Evolutionary conservation across 1,139 yeast species (phyloP).

Genomic region (Hanseniaspora gamundiae): DNA sequence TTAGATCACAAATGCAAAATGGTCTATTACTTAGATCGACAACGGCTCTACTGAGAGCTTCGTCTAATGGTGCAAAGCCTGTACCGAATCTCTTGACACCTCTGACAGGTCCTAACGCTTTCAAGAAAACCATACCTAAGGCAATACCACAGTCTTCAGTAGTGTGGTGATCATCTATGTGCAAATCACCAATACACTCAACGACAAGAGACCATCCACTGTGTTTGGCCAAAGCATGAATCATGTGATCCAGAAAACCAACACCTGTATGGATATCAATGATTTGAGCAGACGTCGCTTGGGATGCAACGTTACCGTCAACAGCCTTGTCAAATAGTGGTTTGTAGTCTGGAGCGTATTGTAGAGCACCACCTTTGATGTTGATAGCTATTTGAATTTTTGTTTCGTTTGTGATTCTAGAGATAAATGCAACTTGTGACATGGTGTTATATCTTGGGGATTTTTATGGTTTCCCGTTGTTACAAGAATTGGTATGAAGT

Average conservation of each 20-base stretch:
- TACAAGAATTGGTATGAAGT: not conserved
- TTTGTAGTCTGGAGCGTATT: constrained; percentile 30
- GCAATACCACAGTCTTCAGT: constrained; percentile 94
- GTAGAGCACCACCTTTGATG: constrained; percentile 62
- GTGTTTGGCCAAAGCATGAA: constrained; percentile 93
- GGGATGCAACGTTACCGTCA: constrained; percentile 38
- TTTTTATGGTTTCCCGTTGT: not conserved
- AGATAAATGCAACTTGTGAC: constrained; percentile 35
- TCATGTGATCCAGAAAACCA: constrained; percentile 94
- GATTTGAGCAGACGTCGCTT: constrained; percentile 44
- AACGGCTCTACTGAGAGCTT: constrained; percentile 88
- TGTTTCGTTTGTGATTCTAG: constrained; percentile 82
- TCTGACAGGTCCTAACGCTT: constrained; percentile 77
- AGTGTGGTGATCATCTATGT: constrained; percentile 94
- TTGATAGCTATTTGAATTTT: constrained; percentile 77
- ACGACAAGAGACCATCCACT: constrained; percentile 89
- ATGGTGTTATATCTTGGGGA: not conserved
- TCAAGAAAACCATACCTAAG: constrained; percentile 76
- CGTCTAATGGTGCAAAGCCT: constrained; percentile 93
- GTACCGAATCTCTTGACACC: constrained; percentile 92
- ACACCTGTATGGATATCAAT: constrained; percentile 82
- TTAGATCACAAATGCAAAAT: constrained; percentile 77
- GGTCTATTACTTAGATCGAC: constrained; percentile 91
- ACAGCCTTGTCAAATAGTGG: constrained; percentile 35
- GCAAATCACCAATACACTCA: constrained; percentile 87